Conservation (phyloP, 805 yeast genomes). For the Yamadazyma scolyti region DNA sequence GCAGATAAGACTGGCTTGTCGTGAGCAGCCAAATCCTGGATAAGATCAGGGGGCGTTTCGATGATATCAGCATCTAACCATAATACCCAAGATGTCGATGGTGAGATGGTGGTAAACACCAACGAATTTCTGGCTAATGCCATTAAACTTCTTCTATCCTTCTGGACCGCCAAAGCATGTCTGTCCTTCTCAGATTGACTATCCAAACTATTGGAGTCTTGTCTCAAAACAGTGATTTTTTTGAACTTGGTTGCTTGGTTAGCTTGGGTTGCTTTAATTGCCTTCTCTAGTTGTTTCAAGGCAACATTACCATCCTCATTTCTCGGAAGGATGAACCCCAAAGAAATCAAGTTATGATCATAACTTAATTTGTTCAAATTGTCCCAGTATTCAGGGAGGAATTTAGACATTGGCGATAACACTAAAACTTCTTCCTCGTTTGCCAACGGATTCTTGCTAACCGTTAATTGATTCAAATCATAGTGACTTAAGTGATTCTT, state of each 20-base stretch:
- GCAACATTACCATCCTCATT: constrained; percentile 78
- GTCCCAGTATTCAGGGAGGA: constrained; percentile 84
- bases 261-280: constrained; percentile 69
- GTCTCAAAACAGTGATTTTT: constrained; percentile 84
- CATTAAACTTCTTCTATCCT: constrained; percentile 86
- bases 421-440: constrained; percentile 82
- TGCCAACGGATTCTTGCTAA: constrained; percentile 66
- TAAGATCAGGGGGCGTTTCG: constrained; percentile 77
- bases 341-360: constrained; percentile 79
- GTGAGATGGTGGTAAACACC: constrained; percentile 82
- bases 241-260: constrained; percentile 61
- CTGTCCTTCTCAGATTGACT: constrained; percentile 82
- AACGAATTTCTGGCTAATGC: constrained; percentile 92
- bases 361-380: constrained; percentile 72
- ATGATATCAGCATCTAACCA: constrained; percentile 96
- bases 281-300: constrained; percentile 65
- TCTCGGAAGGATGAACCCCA: constrained; percentile 91
- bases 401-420: constrained; percentile 86
- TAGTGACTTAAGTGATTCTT: constrained; percentile 77
- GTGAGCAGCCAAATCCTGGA: constrained; percentile 84
- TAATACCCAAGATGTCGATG: constrained; percentile 89
- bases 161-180: constrained; percentile 83
- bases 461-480: constrained; percentile 73
- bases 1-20: constrained; percentile 88
- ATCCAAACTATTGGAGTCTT: constrained; percentile 75